A percentile compares a stretch with the other conserved stretches of the same genome.
phyloP scores from a whole-genome alignment of 768 basidiomycete species.

The Pisolithus tinctorius region DNA sequence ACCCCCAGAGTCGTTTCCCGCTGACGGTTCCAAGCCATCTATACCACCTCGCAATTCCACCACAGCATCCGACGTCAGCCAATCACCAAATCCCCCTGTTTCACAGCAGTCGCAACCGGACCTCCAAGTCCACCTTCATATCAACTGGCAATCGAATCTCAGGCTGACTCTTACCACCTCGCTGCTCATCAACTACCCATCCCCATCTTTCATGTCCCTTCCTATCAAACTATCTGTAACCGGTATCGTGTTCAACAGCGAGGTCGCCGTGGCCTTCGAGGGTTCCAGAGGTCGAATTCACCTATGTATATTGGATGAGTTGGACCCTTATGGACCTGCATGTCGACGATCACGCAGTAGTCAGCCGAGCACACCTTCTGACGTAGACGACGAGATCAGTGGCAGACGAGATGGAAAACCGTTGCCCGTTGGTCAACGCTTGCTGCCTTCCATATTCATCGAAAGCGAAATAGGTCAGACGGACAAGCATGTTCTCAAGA shows the following conservation, averaged over 20 bases:
- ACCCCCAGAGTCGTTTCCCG: conserved; percentile 16
- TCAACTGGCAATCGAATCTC: conserved; percentile 84
- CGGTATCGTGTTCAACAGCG: conserved; percentile 79
- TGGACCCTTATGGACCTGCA: conserved; percentile 79
- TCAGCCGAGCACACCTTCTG: conserved; percentile 49
- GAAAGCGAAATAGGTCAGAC: conserved; percentile 96
- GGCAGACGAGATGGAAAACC: conserved; percentile 51
- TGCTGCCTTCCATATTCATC: conserved; percentile 83
- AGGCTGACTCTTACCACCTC: conserved; percentile 88
- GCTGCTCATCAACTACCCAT: conserved; percentile 94
- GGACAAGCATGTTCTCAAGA: conserved; percentile 93
- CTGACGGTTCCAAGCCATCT: conserved; percentile 9
- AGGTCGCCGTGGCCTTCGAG: conserved; percentile 88
- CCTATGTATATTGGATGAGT: conserved; percentile 81
- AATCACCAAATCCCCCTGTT: conserved; percentile 7
- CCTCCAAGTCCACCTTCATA: conserved; percentile 81
- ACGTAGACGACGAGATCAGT: conserved; percentile 52
- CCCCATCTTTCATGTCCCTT: conserved; percentile 92
- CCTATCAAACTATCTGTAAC: conserved; percentile 93
- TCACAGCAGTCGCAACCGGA: conserved; percentile 40
- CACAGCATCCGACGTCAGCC: conserved; percentile 11
- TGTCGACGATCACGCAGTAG: conserved; percentile 42
- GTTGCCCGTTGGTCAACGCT: conserved; percentile 70
- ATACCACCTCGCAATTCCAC: conserved; percentile 10
- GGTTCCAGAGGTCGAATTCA: conserved; percentile 77